These are phyloP conservation scores for Aureobasidium sp. DNA, from an alignment of 2,329 filamentous ascomycete genomes.

Conservation along the genomic window DNA sequence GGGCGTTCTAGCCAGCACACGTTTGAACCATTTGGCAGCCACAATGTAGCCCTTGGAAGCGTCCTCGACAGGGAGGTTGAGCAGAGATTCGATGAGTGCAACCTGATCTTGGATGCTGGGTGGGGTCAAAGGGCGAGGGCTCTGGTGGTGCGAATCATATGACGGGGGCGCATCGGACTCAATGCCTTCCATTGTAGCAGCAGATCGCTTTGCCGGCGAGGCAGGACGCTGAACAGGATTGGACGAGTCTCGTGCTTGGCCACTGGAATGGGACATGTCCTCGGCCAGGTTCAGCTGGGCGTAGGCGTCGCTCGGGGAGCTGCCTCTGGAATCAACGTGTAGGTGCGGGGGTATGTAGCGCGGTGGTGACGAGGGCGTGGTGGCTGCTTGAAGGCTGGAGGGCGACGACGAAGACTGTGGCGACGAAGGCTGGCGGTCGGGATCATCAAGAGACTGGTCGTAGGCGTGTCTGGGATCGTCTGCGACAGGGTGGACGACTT, in stretches of 20 bases:
- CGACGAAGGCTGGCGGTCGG: constrained; percentile 18
- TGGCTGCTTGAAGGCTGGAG: constrained; percentile 1
- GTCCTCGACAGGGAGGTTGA: constrained; percentile 53
- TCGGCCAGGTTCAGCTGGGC: constrained; percentile 42
- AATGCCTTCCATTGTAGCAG: constrained; percentile 47
- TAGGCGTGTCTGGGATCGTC: constrained; percentile 20
- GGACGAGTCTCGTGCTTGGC: constrained; percentile 18
- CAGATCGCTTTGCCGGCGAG: constrained; percentile 50
- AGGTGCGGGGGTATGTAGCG: constrained; percentile 51
- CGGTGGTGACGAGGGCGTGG: constrained; percentile 28
- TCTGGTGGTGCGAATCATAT: constrained; percentile 25
- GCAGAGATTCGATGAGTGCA: constrained; percentile 58
- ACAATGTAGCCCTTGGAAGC: constrained; percentile 72
- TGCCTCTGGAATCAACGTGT: constrained; percentile 27
- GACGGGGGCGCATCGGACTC: constrained; percentile 21
- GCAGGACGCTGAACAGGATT: constrained; percentile 33
- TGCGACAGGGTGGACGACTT: constrained; percentile 33
- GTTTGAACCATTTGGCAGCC: constrained; percentile 70
- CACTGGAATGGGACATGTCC: constrained; percentile 37
- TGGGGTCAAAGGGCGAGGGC: constrained; percentile 12
- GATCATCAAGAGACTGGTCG: constrained; percentile 19
- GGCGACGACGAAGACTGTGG: constrained; percentile 23
- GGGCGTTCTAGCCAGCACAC: constrained; percentile 60
- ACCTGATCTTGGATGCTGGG: constrained; percentile 64
- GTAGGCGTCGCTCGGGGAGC: constrained; percentile 47